Base-by-base conservation (phyloP, 805 yeast genomes). In the Soucietia sequanensis region DNA sequence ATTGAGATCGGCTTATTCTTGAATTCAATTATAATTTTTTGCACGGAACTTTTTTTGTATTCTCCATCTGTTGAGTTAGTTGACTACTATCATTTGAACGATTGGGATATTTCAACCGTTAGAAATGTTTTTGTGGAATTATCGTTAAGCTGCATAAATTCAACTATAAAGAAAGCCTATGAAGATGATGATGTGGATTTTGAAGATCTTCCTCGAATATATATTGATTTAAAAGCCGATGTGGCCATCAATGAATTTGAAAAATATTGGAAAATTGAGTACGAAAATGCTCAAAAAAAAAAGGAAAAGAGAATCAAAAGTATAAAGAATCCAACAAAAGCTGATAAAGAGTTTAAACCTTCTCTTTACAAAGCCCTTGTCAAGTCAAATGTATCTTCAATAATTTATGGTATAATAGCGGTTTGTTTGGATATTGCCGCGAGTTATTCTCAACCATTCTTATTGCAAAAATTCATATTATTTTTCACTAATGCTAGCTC, bases 391-490 rank as follows among this genome's bases (percentile, higher is more conserved):
- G 14, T 39, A 35, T 8, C n/a, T 14, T 35, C 35, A 37, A 32
- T 52, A 2, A 16, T 45, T 7, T 23, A 30, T 2, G 38, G 45
- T 5, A 13, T 50, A 16, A 18, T 46, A 22, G 43, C 45, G 8
- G 57, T 58, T 23, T 21, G 54, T 15, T 29, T 50, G 18, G 65
- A 58, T 33, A 53, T 54, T 12, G 13, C 42, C 2, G 46, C 46
- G 11, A 46, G 49, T 15, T 41, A 55, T 28, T 31, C 54, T 15
- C 53, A 51, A 29, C 67, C 69, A 4, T 62, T 56, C 41, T 39
- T 62, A 16, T 52, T 62, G 27, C 56, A 52, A 40, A 38, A 41
- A 20, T 55, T 62, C 33, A 57, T 63, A 22, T 34, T 48, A 17
- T 60, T 48, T 46, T 56, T 60, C 34, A 34, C 47, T 14, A 37